These are phyloP conservation scores for Monilinia aucupariae DNA, from an alignment of 2,329 filamentous ascomycete species.

Conservation along the genomic window DNA sequence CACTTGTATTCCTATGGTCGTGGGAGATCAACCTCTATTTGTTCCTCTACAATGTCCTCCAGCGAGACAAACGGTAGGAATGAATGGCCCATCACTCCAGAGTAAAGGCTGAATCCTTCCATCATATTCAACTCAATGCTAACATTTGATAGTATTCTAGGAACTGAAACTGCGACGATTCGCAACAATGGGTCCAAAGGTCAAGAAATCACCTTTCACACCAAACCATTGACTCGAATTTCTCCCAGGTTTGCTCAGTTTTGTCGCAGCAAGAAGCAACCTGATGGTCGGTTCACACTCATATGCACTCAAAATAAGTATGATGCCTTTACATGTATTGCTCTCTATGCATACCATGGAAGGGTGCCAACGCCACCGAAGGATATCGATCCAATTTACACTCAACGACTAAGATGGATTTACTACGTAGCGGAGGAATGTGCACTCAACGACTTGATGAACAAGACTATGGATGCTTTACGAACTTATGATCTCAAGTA, in stretches of 20 bases:
- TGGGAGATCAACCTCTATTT: background rate
- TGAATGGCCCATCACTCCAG: constrained; percentile 11
- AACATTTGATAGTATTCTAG: background rate
- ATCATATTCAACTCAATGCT: background rate
- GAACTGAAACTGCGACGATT: constrained; percentile 6
- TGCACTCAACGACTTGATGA: constrained; percentile 4
- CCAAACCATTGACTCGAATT: constrained; percentile 3
- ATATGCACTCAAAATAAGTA: background rate
- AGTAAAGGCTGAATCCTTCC: background rate
- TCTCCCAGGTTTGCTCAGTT: constrained; percentile 5
- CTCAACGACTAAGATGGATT: background rate
- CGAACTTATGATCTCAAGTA: background rate
- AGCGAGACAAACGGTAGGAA: background rate
- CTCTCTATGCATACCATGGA: constrained; percentile 9
- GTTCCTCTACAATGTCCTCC: background rate
- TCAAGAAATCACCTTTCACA: constrained; percentile 10
- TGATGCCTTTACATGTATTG: constrained; percentile 6
- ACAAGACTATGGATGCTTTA: constrained; percentile 5
- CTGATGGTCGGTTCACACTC: constrained; percentile 4
- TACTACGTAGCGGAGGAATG: constrained; percentile 9
- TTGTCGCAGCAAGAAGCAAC: background rate
- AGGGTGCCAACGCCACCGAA: background rate
- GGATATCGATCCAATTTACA: background rate
- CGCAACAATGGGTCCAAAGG: background rate
- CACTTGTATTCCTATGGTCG: background rate